These are phyloP conservation scores for Verticillium tricorpus DNA, from an alignment of 2,329 filamentous ascomycete species.

Conservation along the genomic window DNA sequence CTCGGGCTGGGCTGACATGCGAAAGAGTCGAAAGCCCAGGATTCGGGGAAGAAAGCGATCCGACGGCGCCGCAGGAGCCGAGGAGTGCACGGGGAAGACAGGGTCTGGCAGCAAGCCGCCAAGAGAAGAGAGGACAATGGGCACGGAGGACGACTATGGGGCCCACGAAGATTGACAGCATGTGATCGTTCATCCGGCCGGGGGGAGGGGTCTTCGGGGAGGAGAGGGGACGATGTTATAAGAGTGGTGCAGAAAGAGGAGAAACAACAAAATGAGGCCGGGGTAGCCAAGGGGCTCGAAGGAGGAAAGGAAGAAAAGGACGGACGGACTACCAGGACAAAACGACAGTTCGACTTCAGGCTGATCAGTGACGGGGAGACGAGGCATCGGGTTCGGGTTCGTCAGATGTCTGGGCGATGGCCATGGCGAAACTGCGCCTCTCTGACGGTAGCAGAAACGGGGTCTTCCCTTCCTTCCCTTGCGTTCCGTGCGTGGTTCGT, in stretches of 20 bases:
- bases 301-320: no score
- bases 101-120: not conserved
- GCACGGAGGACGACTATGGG: not conserved
- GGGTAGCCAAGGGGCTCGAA: not conserved
- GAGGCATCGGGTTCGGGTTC: not conserved
- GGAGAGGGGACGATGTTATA: not conserved
- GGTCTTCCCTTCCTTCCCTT: no score
- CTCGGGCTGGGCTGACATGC: not conserved
- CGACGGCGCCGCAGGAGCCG: not conserved
- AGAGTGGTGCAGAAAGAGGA: not conserved
- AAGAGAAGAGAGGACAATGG: not conserved
- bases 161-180: not conserved
- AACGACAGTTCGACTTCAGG: not conserved
- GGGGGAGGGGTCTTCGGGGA: not conserved
- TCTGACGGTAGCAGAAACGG: not conserved
- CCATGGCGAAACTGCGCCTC: not conserved
- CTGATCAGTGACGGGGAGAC: not conserved
- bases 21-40: not conserved
- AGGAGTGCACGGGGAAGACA: not conserved
- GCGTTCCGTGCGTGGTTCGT: not conserved
- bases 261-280: not conserved
- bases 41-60: not conserved
- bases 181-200: not conserved
- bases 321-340: no score
- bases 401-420: not conserved